A percentile compares a stretch with the other conserved stretches of the same genome.
phyloP scores from a whole-genome alignment of 345 rosid genomes.

The Schrenkiella parvula region DNA sequence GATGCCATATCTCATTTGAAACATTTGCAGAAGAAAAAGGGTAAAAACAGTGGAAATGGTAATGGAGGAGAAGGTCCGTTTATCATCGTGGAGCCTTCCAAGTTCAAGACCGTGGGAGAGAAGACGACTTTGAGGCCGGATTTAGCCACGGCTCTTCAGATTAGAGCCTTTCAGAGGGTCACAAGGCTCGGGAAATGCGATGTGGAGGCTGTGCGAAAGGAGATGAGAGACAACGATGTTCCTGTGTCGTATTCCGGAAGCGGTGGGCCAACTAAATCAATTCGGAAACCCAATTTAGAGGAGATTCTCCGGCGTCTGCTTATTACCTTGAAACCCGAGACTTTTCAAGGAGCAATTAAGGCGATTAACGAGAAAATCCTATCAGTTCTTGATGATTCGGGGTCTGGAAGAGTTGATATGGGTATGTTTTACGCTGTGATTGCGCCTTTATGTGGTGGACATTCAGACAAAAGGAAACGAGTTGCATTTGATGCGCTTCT shows the following conservation, averaged over 20 bases:
- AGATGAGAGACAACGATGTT: conserved; percentile 72
- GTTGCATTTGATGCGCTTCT: conserved; percentile 79
- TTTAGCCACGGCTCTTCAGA: conserved; percentile 62
- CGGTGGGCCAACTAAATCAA: conserved; percentile 77
- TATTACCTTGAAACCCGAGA: conserved; percentile 71
- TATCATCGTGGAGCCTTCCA: conserved; percentile 62
- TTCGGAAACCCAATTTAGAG: conserved; percentile 82
- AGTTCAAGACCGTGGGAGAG: conserved; percentile 63
- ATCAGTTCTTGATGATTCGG: conserved; percentile 66
- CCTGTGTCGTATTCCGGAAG: conserved; percentile 84
- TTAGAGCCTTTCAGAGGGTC: conserved; percentile 78
- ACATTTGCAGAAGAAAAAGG: conserved; percentile 85
- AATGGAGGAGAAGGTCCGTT: conserved; percentile 68
- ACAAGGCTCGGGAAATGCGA: conserved; percentile 79
- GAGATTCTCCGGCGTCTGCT: conserved; percentile 75
- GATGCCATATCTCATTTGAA: conserved; percentile 85
- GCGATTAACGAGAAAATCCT: conserved; percentile 88
- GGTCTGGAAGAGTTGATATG: conserved; percentile 87
- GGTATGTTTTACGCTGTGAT: conserved; percentile 86
- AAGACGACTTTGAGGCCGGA: conserved; percentile 71
- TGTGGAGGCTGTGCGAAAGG: conserved; percentile 76
- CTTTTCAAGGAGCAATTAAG: conserved; percentile 91
- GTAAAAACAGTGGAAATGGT: conserved; percentile 54
- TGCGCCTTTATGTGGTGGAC: conserved; percentile 81
- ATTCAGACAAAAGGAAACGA: conserved; percentile 69